Evolutionary conservation across 2,329 filamentous ascomycete species (phyloP).

Genomic region (Bipolaris sorokiniana): DNA sequence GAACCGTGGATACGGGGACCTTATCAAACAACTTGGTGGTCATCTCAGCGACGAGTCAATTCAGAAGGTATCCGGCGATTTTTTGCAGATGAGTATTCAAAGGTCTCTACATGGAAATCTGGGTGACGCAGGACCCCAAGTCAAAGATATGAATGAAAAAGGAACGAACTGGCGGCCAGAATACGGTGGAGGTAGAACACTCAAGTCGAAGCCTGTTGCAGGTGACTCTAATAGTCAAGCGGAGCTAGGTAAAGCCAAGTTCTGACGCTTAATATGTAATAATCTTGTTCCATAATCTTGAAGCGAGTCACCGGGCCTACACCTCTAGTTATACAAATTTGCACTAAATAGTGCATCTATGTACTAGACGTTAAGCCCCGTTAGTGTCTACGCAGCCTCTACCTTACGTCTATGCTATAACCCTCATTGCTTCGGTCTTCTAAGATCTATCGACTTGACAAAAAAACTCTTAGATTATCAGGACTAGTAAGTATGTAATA

Average conservation of each 20-base stretch:
- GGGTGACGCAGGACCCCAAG: neutral
- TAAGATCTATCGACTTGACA: too few relatives aligned
- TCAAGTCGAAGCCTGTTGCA: neutral
- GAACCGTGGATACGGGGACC: neutral
- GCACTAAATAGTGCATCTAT: neutral
- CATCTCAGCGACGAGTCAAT: neutral
- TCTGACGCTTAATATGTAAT: neutral
- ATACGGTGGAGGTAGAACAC: neutral
- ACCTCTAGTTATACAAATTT: neutral
- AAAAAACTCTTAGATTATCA: too few relatives aligned
- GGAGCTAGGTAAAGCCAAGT: slow-evolving; percentile 1
- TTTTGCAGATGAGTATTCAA: neutral
- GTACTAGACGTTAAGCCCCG: neutral
- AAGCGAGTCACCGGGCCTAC: neutral
- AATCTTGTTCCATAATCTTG: neutral
- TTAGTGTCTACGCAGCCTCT: neutral
- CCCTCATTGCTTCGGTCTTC: too few relatives aligned
- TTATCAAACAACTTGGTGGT: neutral
- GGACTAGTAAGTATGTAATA: too few relatives aligned
- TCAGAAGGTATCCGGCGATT: neutral
- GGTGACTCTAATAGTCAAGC: neutral
- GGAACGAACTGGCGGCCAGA: neutral
- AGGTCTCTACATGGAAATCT: neutral
- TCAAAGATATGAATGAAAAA: neutral
- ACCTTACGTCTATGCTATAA: neutral